Percentiles rank a stretch among this genome's conserved stretches.
Conservation (phyloP, 2,329 filamentous ascomycete genomes). For the Colletotrichum sp. region DNA sequence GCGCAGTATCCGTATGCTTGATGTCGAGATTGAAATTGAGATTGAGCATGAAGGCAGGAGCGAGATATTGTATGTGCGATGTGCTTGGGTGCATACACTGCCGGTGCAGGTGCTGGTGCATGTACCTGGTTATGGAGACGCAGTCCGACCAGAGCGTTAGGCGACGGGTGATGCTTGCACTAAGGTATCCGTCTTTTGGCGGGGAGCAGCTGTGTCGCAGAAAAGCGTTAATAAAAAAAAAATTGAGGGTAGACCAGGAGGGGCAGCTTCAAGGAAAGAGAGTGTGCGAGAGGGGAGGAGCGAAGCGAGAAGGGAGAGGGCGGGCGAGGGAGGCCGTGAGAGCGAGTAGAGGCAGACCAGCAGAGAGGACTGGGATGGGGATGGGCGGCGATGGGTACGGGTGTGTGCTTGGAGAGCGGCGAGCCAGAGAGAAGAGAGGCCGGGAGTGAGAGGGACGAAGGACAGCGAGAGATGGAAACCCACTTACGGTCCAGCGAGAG, state of each 20-base stretch:
- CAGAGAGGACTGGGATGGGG: not conserved
- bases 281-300: not conserved
- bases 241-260: constrained; percentile 5
- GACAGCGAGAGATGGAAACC: not conserved
- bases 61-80: not conserved
- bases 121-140: not conserved
- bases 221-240: not conserved
- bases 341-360: not conserved
- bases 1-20: not conserved
- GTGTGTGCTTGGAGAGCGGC: not conserved
- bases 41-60: not conserved
- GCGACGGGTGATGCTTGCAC: not conserved
- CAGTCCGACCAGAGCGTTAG: constrained; percentile 3
- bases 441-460: not conserved
- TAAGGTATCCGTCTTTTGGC: not conserved
- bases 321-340: not conserved
- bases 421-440: not conserved
- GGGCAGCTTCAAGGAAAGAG: constrained; percentile 12
- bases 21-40: not conserved
- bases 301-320: not conserved
- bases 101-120: not conserved
- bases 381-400: not conserved
- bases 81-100: not conserved
- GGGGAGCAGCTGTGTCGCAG: constrained; percentile 10
- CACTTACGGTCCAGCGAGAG: constrained; percentile 15